Base-by-base conservation (phyloP, 1,284 basidiomycete genomes). In the Pulveroboletus sp. region DNA sequence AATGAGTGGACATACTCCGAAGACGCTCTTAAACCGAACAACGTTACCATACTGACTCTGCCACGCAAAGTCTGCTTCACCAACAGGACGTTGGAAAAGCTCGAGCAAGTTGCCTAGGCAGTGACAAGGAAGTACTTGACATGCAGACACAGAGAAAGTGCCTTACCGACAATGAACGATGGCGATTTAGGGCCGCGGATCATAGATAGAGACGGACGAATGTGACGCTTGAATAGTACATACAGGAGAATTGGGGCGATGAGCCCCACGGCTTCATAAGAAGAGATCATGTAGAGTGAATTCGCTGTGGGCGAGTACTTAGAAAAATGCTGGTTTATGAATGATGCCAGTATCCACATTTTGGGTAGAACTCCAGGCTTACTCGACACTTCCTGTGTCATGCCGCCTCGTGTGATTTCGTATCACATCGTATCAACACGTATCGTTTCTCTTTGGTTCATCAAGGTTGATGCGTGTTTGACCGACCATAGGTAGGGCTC, bases 11-110 rank as follows among this genome's bases (percentile, higher is more conserved):
- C 62, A 29, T 47, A 74, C 72, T 25, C 66, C 63, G 10, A 72
- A 43, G 20, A 63, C 43, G 4, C 60, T 59, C 44, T 64, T 72
- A 53, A 74, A 58, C 1, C 70, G 65, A 35, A 75, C 36, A 4
- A 69, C 25, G 25, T 67, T 57, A 1, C 73, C 74, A 54, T 72
- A 74, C n/a, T 56, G 49, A 42, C 22, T 56, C 26, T 70, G 66
- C 73, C 74, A 75, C 35, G 54, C 62, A 43, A 74, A 67, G n/a
- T 75, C 74, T 1, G 58, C 59, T 49, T 73, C 61, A 5, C 65
- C 73, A 2, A 54, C 65, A 7, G 72, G 62, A 40, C 60, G 56
- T 40, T 62, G 69, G 45, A 63, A 57, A 25, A 72, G 5, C 38
- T 73, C 60, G 3, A 61, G 51, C 57, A 72, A 26, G 56, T 73